These are phyloP conservation scores for Cavenderia fasciculata DNA, from an alignment of 78 protist genomes.

Conservation along the genomic window DNA sequence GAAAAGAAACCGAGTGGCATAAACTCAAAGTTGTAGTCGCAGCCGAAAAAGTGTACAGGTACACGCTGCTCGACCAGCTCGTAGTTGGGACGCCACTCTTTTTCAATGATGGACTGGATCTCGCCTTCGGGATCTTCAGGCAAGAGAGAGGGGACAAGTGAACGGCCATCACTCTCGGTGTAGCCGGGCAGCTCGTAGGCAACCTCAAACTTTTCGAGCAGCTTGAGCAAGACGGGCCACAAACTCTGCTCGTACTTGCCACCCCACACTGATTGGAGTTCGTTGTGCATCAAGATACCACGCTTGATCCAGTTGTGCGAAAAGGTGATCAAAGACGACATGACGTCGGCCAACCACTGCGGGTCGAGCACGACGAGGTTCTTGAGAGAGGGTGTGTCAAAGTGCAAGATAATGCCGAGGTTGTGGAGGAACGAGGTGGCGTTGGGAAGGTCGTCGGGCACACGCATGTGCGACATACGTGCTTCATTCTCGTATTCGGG, in stretches of 20 bases:
- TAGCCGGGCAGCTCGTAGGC: conserved; percentile 58
- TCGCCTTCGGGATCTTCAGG: conserved; percentile 78
- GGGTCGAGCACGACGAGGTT: conserved; percentile 75
- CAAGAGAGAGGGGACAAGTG: conserved; percentile 51
- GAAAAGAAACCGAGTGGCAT: conserved; percentile 80
- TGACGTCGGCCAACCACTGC: conserved; percentile 80
- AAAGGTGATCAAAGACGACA: conserved; percentile 60
- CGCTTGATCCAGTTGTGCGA: conserved; percentile 63
- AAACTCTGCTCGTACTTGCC: conserved; percentile 64
- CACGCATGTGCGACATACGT: conserved; percentile 1
- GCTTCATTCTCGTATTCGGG: conserved; percentile 27
- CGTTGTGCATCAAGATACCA: conserved; percentile 64
- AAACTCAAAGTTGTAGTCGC: conserved; percentile 72
- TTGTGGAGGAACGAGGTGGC: conserved; percentile 66
- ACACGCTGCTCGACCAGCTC: conserved; percentile 7
- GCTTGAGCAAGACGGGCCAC: conserved; percentile 61
- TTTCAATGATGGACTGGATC: neutral
- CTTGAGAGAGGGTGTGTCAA: conserved; percentile 54
- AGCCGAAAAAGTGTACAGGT: conserved; percentile 39
- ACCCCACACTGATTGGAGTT: conserved; percentile 60
- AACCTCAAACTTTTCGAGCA: conserved; percentile 74
- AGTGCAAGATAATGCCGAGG: conserved; percentile 67
- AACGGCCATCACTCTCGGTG: neutral
- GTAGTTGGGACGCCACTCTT: conserved; percentile 29
- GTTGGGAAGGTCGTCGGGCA: conserved; percentile 13